A percentile compares a stretch with the other conserved stretches of the same genome.
These are phyloP conservation scores for Coprinopsis sp. DNA, from an alignment of 768 basidiomycete species.

Conservation along the genomic window DNA sequence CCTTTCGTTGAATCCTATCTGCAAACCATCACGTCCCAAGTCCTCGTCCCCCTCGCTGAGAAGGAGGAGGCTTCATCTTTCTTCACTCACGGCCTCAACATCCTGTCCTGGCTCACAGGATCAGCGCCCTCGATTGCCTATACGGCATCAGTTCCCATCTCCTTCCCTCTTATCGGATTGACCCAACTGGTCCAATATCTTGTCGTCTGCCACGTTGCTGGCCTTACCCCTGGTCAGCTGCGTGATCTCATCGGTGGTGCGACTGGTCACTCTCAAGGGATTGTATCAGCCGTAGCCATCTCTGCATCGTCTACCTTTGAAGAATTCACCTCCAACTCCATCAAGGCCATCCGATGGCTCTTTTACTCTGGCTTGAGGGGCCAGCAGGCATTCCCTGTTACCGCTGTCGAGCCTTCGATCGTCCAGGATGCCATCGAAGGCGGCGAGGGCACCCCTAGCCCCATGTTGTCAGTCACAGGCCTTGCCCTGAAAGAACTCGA, in stretches of 20 bases:
- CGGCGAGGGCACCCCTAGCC: slow-evolving; percentile 88
- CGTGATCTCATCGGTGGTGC: slow-evolving; percentile 73
- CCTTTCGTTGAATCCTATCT: slow-evolving; percentile 80
- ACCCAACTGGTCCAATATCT: slow-evolving; percentile 95
- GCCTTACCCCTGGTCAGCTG: slow-evolving; percentile 76
- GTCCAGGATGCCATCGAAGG: slow-evolving; percentile 85
- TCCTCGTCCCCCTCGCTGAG: slow-evolving; percentile 68
- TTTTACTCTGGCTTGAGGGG: slow-evolving; percentile 93
- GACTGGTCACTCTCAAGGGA: slow-evolving; percentile 97
- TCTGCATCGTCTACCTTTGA: slow-evolving; percentile 74
- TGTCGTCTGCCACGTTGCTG: slow-evolving; percentile 68
- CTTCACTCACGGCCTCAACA: slow-evolving; percentile 80
- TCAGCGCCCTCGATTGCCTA: slow-evolving; percentile 70
- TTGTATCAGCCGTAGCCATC: slow-evolving; percentile 89
- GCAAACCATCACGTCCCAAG: slow-evolving; percentile 51
- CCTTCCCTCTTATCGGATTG: slow-evolving; percentile 92
- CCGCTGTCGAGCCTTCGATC: slow-evolving; percentile 83
- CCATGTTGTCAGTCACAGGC: slow-evolving; percentile 91
- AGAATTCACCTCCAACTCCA: slow-evolving; percentile 68
- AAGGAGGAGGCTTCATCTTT: slow-evolving; percentile 55
- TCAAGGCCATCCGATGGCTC: slow-evolving; percentile 86
- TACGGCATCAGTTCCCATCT: slow-evolving; percentile 89
- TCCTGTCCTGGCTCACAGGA: slow-evolving; percentile 79
- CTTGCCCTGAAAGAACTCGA: slow-evolving; percentile 72
- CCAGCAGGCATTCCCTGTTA: slow-evolving; percentile 90